Base-by-base conservation (phyloP, 2,329 filamentous ascomycete genomes). In the Exutisphaerella laricina region DNA sequence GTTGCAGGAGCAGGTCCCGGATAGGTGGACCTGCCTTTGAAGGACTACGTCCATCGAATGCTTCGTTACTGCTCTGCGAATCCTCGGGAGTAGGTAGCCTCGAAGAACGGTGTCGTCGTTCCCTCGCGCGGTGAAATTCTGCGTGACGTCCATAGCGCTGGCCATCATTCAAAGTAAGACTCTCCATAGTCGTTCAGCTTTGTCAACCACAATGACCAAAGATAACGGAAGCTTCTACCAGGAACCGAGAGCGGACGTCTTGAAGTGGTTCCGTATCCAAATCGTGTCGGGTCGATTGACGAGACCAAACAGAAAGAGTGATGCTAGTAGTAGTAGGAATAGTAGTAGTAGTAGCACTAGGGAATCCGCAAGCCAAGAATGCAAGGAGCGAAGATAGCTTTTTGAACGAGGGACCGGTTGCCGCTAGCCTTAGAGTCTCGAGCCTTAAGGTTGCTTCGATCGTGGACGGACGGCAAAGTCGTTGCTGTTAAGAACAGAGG, bases 41-140 rank as follows among this genome's bases (percentile, higher is more conserved):
- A 14, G 46, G 51, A 25, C 48, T 50, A 21, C 45, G 47, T 28
- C 43, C 42, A 16, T 59, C 54, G 34, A 54, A 30, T 12, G 48
- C 46, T n/a, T 55, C 55, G 48, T 55, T 53, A 41, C 59, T 59
- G 29, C 50, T 54, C 26, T 49, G 50, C 13, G 59, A 61, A 26
- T 51, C 49, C 29, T 62, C 58, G 26, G 59, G 59, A 3, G 58
- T 62, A 17, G 57, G 57, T 10, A 62, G 49, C 21, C 56, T 56
- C 22, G 56, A 50, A 23, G 28, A 72, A 17, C 41, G 47, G 34
- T 47, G 40, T 38, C 45, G 46, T 33, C 41, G 39, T 22, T 54
- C 51, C 28, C 49, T 48, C 10, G 40, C 21, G 3, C 39, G 45
- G 34, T 49, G 46, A 23, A 37, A 35, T 5, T 38, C 41, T n/a